Percentiles rank a stretch among this genome's conserved stretches.
Conservation (phyloP, 805 yeast genomes). For the Sugiyamaella smithiae region DNA sequence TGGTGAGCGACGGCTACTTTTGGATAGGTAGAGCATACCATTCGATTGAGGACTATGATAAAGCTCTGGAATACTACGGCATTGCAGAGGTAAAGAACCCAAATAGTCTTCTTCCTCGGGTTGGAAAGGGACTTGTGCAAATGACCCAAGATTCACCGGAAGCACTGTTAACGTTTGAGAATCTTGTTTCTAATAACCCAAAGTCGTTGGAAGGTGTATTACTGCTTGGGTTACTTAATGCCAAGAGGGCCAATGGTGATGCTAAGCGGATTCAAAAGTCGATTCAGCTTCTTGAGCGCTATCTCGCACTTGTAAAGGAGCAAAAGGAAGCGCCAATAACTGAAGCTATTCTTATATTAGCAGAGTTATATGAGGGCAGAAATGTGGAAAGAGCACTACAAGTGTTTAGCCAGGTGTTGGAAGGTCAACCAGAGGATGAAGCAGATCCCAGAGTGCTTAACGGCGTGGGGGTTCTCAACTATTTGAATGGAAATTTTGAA, state of each 20-base stretch:
- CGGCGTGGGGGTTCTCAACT: constrained; percentile 81
- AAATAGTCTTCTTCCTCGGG: constrained; percentile 52
- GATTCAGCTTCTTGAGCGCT: constrained; percentile 62
- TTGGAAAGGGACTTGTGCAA: constrained; percentile 87
- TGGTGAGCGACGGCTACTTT: constrained; percentile 62
- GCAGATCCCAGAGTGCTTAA: constrained; percentile 56
- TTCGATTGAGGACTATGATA: constrained; percentile 54
- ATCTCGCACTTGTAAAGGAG: constrained; percentile 59
- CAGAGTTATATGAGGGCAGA: constrained; percentile 65
- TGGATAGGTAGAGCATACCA: constrained; percentile 86
- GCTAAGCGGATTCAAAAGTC: constrained; percentile 44
- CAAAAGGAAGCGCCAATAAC: constrained; percentile 50
- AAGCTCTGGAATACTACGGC: constrained; percentile 69
- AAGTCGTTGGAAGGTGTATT: constrained; percentile 66
- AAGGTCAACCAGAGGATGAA: constrained; percentile 45
- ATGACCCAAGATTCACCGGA: constrained; percentile 65
- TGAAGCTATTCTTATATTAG: constrained; percentile 67
- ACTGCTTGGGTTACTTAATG: constrained; percentile 71
- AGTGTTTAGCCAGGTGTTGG: constrained; percentile 56
- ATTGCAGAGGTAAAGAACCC: constrained; percentile 48
- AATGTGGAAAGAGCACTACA: constrained; percentile 65
- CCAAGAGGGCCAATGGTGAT: constrained; percentile 43
- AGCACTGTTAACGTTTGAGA: constrained; percentile 82
- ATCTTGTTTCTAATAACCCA: constrained; percentile 60
- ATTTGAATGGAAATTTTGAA: constrained; percentile 57